Evolutionary conservation across 2,329 filamentous ascomycete species (phyloP).

Genomic region (Rhynchosporium agropyri): DNA sequence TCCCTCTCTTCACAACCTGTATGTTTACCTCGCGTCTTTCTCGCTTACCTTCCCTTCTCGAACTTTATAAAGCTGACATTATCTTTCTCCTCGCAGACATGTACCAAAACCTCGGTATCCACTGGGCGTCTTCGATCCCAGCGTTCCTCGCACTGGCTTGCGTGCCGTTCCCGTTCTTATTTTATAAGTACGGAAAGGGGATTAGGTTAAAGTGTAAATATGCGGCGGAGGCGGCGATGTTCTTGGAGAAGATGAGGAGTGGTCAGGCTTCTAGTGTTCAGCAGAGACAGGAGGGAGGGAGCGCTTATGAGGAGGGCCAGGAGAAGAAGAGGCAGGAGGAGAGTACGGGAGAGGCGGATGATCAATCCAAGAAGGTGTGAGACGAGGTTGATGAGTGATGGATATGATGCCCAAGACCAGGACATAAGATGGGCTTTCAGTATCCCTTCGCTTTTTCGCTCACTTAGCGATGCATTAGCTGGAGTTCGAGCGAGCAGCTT

Average conservation of each 20-base stretch:
- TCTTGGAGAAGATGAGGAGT: conserved; percentile 21
- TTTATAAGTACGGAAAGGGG: conserved; percentile 68
- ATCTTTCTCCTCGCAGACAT: conserved; percentile 38
- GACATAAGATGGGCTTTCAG: no score
- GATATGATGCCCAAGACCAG: no score
- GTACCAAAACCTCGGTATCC: conserved; percentile 53
- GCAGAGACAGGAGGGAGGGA: conserved; percentile 3
- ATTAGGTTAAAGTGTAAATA: conserved; percentile 72
- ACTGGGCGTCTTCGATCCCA: conserved; percentile 75
- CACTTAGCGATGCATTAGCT: no score
- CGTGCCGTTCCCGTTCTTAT: conserved; percentile 74
- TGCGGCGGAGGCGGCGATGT: conserved; percentile 62
- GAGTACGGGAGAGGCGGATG: no score
- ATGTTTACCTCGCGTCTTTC: conserved; percentile 11
- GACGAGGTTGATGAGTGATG: no score
- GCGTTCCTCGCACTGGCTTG: conserved; percentile 74
- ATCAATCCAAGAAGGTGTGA: no score
- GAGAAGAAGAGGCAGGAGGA: conserved; percentile 2
- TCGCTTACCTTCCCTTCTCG: conserved; percentile 3
- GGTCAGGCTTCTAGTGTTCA: background rate
- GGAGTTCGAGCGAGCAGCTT: no score
- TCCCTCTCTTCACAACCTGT: conserved; percentile 69
- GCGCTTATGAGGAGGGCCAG: background rate
- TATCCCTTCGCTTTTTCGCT: no score
- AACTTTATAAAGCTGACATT: background rate